Base-by-base conservation (phyloP, 352 stramenopile species). In the Ophiocytium majus region DNA sequence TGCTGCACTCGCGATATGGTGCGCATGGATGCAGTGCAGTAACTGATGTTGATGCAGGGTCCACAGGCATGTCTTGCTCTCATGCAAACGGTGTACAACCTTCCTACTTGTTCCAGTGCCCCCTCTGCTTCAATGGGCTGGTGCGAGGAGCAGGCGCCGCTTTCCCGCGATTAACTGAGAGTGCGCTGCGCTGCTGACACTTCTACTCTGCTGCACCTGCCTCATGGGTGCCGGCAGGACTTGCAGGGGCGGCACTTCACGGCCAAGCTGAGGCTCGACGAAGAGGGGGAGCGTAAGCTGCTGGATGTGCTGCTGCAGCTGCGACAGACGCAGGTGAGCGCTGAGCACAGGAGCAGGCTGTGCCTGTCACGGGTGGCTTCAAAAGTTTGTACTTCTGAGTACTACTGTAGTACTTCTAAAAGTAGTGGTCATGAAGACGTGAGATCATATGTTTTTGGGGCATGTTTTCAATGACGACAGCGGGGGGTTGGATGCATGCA, bases 291-390 rank as follows among this genome's bases (percentile, higher is more conserved):
- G 17, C 1, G 17, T 14, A 0, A 28, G n/a, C 19, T 81, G 37
- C 9, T 81, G 31, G 75, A 81, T 17, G 9, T 81, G 9, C 75
- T 81, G 19, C 37, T 81, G 31, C 34, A 81, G 75, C 66, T 78
- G 32, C 5, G 66, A 43, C 5, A 5, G 5, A 43, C 32, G 10
- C 66, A 35, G 35, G 35, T n/a, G n/a, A n/a, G n/a, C n/a, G n/a
- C n/a, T n/a, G n/a, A n/a, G n/a, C 5, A 35, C 5, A 78, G 35
- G 5, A 78, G 66, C 5, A 17, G 5, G 32, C 5, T 35, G 32
- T 78, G 32, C 32, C 35, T 43, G 14, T 78, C 5, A 5, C 5
- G 66, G 35, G 5, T 78, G 35, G 5, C 32, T 5, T 78, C 35
- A 17, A 17, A 5, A 5, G 17, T 35, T 43, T 43, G 35, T 78